Conservation (phyloP, 2,329 filamentous ascomycete species). For the Bertia moriformis region DNA sequence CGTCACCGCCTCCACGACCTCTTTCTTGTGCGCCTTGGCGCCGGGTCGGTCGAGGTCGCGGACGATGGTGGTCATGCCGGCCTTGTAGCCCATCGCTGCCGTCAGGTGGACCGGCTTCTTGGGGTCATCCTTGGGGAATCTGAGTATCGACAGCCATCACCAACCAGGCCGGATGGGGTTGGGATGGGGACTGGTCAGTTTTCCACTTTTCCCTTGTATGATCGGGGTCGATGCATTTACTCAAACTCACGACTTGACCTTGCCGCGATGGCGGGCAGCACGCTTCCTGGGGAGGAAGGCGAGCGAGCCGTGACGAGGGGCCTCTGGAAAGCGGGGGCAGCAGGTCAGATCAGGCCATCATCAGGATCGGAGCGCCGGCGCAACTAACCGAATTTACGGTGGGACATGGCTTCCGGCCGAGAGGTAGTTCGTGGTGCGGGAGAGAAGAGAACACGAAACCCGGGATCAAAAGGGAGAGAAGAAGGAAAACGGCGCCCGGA, state of each 20-base stretch:
- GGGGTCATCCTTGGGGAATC: conserved; percentile 99
- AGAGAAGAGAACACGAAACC: conserved; percentile 18
- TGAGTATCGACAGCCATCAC: conserved; percentile 22
- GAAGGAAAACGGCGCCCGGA: too few relatives aligned
- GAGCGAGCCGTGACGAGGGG: conserved; percentile 88
- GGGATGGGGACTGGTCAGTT: conserved; percentile 4
- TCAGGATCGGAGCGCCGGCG: conserved; percentile 1
- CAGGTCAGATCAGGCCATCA: conserved; percentile 4
- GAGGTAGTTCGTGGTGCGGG: conserved; percentile 9
- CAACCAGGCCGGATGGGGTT: conserved; percentile 12
- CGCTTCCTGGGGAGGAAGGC: conserved; percentile 82
- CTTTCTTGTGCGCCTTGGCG: conserved; percentile 99
- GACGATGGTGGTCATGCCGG: conserved; percentile 99
- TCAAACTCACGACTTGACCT: conserved; percentile 91
- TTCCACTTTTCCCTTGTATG: too few relatives aligned
- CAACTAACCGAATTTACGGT: conserved; percentile 35
- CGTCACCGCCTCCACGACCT: conserved; percentile 77
- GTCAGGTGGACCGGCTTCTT: conserved; percentile 99
- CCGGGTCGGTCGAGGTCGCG: conserved; percentile 97
- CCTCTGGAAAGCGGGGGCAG: conserved; percentile 59
- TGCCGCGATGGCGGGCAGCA: conserved; percentile 83
- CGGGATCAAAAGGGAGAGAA: too few relatives aligned
- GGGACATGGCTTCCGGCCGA: conserved; percentile 24
- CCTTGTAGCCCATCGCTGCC: conserved; percentile 98
- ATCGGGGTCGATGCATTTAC: too few relatives aligned